Evolutionary conservation across 2,329 filamentous ascomycete genomes (phyloP).

Genomic region (Thielaviopsis euricoi): DNA sequence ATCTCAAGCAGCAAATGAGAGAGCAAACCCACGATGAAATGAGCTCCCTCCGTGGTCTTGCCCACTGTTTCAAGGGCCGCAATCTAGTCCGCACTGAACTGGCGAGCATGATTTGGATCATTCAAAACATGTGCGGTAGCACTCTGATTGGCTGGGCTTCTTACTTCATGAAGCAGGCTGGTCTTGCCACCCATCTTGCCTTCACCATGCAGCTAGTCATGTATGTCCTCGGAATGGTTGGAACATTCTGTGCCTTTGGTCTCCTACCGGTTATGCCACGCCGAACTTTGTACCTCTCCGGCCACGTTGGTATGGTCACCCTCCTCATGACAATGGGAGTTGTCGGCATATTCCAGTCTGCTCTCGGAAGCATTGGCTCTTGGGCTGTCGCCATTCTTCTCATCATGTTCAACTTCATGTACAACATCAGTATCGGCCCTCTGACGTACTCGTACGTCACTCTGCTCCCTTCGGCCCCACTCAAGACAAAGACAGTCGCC

Average conservation of each 20-base stretch:
- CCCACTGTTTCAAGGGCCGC: constrained; percentile 25
- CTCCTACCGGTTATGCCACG: constrained; percentile 22
- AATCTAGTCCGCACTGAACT: constrained; percentile 25
- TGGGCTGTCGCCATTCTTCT: constrained; percentile 16
- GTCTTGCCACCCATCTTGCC: constrained; percentile 16
- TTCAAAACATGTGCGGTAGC: constrained; percentile 18
- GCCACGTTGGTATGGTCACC: constrained; percentile 22
- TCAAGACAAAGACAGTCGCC: constrained; percentile 20
- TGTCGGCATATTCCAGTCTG: constrained; percentile 23
- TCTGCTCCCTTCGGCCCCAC: constrained; percentile 20
- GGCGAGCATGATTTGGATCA: constrained; percentile 18
- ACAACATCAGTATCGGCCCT: constrained; percentile 21
- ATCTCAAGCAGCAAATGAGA: constrained; percentile 12
- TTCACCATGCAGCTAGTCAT: constrained; percentile 19
- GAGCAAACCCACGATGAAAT: neutral
- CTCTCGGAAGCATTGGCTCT: constrained; percentile 17
- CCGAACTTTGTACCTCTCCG: constrained; percentile 23
- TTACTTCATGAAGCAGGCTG: constrained; percentile 22
- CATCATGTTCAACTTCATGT: constrained; percentile 16
- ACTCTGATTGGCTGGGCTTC: constrained; percentile 21
- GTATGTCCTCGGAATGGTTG: constrained; percentile 22
- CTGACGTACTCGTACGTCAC: constrained; percentile 20
- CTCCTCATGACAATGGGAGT: constrained; percentile 23
- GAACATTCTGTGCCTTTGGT: constrained; percentile 25
- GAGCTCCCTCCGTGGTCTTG: constrained; percentile 20